Conservation (phyloP, 345 rosid species). For the Brassica rapa region DNA sequence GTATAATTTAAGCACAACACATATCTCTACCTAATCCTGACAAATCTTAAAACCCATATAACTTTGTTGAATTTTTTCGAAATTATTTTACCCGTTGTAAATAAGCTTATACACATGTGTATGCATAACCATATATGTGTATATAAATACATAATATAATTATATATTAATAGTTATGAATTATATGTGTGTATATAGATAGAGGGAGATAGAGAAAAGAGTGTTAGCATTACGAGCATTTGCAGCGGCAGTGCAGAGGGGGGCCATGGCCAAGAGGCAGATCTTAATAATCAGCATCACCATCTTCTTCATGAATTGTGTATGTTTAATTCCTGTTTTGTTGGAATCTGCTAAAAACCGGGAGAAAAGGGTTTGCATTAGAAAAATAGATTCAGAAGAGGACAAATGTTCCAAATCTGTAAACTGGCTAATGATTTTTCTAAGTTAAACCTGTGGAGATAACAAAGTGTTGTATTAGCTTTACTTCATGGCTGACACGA, state of each 20-base stretch:
- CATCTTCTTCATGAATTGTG: constrained; percentile 7
- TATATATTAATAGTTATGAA: background rate
- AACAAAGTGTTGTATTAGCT: constrained; percentile 5
- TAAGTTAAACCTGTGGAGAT: constrained; percentile 20
- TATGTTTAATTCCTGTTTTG: constrained; percentile 17
- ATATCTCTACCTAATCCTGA: background rate
- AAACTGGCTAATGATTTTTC: constrained; percentile 5
- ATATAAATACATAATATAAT: background rate
- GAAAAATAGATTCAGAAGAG: background rate
- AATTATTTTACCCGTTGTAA: background rate
- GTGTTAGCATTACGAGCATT: constrained; percentile 34
- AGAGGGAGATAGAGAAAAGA: background rate
- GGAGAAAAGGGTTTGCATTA: background rate
- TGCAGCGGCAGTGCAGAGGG: constrained; percentile 30
- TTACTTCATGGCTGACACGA: constrained; percentile 27
- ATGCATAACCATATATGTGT: background rate
- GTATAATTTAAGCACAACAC: background rate
- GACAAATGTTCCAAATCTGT: background rate
- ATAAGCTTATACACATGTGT: background rate
- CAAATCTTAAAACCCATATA: background rate
- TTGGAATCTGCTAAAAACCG: constrained; percentile 15
- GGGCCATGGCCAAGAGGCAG: constrained; percentile 26
- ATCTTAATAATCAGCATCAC: constrained; percentile 10
- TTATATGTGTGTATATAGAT: background rate
- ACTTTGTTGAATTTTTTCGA: background rate